phyloP scores from a whole-genome alignment of 2,329 filamentous ascomycete species.

The Diplocarpon rosae region DNA sequence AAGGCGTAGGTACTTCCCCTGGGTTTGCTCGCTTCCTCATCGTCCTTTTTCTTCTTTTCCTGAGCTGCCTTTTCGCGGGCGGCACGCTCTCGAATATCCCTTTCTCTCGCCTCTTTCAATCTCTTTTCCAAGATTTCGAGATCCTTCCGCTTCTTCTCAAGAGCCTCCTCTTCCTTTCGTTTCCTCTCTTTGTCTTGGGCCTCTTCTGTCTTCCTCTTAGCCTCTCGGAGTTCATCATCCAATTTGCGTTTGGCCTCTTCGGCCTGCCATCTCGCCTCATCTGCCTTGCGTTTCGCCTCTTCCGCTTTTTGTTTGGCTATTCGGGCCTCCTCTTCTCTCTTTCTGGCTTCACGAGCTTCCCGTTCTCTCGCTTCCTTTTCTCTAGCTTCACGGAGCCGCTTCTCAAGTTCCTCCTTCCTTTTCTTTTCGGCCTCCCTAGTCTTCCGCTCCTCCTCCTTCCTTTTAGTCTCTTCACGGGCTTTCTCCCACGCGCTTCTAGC shows the following conservation, averaged over 20 bases:
- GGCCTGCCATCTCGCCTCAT: conserved; percentile 3
- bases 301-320: conserved; percentile 6
- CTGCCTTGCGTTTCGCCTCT: conserved; percentile 2
- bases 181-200: conserved; percentile 7
- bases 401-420: conserved; percentile 44
- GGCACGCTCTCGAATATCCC: conserved; percentile 30
- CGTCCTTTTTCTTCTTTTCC: conserved; percentile 24
- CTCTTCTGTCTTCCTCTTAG: conserved; percentile 14
- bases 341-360: conserved; percentile 11
- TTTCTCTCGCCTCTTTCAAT: conserved; percentile 28
- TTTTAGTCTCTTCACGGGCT: conserved; percentile 54
- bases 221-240: conserved; percentile 28
- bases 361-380: conserved; percentile 40
- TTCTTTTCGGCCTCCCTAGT: conserved; percentile 50
- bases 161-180: conserved; percentile 44
- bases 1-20: conserved; percentile 43
- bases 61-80: conserved; percentile 25
- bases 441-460: conserved; percentile 56
- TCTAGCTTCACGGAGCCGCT: conserved; percentile 41
- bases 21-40: conserved; percentile 21
- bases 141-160: conserved; percentile 46
- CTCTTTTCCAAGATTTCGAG: conserved; percentile 32
- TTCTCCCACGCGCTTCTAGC: conserved; percentile 53
- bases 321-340: conserved; percentile 4
- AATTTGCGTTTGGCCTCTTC: conserved; percentile 12